These are phyloP conservation scores for Wickerhamomyces rabaulensis DNA, from an alignment of 805 yeast genomes.

Conservation along the genomic window DNA sequence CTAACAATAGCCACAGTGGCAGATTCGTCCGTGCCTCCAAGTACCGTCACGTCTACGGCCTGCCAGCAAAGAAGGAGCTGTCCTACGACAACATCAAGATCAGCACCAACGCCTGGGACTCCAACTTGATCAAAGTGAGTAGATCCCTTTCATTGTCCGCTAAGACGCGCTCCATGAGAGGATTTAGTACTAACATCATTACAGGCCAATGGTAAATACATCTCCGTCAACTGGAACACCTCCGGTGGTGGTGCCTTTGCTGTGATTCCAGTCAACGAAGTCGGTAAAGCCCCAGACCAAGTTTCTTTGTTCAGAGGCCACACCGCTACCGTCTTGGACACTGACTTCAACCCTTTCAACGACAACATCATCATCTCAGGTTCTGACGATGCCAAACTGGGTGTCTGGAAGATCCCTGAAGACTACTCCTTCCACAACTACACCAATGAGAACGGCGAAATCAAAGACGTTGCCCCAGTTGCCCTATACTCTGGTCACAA, in stretches of 20 bases:
- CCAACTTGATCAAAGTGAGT: constrained; percentile 66
- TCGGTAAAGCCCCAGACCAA: constrained; percentile 89
- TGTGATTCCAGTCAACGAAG: constrained; percentile 78
- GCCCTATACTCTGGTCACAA: constrained; percentile 78
- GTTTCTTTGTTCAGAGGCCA: constrained; percentile 95
- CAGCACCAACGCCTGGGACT: constrained; percentile 94
- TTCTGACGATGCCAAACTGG: constrained; percentile 77
- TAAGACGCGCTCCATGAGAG: neutral
- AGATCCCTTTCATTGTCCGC: neutral
- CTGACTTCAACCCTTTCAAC: constrained; percentile 92
- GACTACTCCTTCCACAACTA: constrained; percentile 68
- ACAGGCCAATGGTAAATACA: constrained; percentile 71
- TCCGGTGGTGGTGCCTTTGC: constrained; percentile 99
- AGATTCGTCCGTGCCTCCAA: constrained; percentile 95
- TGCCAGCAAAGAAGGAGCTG: constrained; percentile 53
- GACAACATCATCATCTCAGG: constrained; percentile 69
- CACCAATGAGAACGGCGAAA: constrained; percentile 47
- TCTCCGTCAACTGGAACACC: constrained; percentile 88
- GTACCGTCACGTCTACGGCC: constrained; percentile 95
- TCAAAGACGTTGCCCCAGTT: constrained; percentile 66
- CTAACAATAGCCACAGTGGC: constrained; percentile 39
- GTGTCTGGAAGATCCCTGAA: constrained; percentile 84
- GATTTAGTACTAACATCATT: neutral
- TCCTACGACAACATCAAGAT: constrained; percentile 50
- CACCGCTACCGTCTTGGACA: constrained; percentile 90